Percentiles rank a stretch among this genome's conserved stretches.
phyloP scores from a whole-genome alignment of 441 rosid genomes.

The Viola pubescens region DNA sequence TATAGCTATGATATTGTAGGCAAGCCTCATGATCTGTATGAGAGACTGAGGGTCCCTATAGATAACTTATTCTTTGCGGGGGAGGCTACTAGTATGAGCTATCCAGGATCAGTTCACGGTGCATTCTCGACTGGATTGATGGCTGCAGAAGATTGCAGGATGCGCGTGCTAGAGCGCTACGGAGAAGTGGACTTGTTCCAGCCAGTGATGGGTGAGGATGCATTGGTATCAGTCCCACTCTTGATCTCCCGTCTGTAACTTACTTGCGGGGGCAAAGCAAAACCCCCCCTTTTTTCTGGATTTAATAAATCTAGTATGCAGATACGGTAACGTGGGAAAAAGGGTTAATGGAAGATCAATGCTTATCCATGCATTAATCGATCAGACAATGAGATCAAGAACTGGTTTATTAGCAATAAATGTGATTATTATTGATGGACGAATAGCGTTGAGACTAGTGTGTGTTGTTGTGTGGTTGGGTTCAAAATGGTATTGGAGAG shows the following conservation, averaged over 20 bases:
- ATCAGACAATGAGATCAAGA: too few species aligned
- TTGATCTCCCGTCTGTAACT: constrained; percentile 70
- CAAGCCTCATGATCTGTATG: constrained; percentile 80
- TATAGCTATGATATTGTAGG: constrained; percentile 87
- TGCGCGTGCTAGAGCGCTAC: constrained; percentile 81
- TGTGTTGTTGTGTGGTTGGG: not conserved
- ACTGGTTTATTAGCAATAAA: too few species aligned
- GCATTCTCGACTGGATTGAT: constrained; percentile 79
- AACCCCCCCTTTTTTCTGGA: not conserved
- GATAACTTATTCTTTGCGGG: constrained; percentile 98
- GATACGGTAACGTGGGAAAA: constrained; percentile 12
- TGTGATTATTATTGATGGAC: not conserved
- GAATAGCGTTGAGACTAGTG: not conserved
- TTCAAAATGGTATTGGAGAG: not conserved
- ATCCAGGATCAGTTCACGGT: constrained; percentile 87
- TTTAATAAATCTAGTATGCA: not conserved
- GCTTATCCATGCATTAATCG: too few species aligned
- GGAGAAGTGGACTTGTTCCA: constrained; percentile 76
- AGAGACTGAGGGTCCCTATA: constrained; percentile 72
- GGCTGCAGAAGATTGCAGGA: constrained; percentile 92
- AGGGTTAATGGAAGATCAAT: too few species aligned
- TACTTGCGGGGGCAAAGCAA: not conserved
- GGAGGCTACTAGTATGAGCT: constrained; percentile 79
- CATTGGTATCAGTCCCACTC: constrained; percentile 54
- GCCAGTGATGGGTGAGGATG: constrained; percentile 73